These are phyloP conservation scores for Telopea speciosissima DNA, from an alignment of 177 flowering plant genomes.

Conservation along the genomic window DNA sequence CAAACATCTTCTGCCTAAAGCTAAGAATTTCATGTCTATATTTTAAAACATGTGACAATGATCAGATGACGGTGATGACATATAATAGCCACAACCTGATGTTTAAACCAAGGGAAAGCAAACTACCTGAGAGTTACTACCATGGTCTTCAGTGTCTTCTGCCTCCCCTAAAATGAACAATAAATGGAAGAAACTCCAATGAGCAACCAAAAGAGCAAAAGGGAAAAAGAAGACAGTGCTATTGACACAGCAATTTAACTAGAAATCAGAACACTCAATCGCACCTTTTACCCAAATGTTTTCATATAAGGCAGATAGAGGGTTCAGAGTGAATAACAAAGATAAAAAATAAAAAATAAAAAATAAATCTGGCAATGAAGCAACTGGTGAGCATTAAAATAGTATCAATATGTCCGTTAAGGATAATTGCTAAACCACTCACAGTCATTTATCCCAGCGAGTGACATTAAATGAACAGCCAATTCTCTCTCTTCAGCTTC, in stretches of 20 bases:
- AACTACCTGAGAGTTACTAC: slow-evolving; percentile 51
- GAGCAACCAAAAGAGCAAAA: background rate
- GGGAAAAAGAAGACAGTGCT: background rate
- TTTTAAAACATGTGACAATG: background rate
- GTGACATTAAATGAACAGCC: slow-evolving; percentile 65
- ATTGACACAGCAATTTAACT: background rate
- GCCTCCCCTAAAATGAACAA: slow-evolving; percentile 29
- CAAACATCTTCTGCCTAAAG: background rate
- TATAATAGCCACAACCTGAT: background rate
- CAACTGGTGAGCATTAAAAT: too few relatives aligned
- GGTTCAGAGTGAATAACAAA: too few relatives aligned
- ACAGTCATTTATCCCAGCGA: slow-evolving; percentile 71
- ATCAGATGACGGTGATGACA: background rate
- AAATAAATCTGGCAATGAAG: too few relatives aligned
- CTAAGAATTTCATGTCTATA: background rate
- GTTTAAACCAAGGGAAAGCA: background rate
- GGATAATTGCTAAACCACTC: slow-evolving; percentile 18
- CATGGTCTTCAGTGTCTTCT: slow-evolving; percentile 41
- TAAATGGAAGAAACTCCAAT: background rate
- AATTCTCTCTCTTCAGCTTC: slow-evolving; percentile 86
- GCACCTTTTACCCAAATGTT: too few relatives aligned
- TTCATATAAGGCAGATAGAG: too few relatives aligned
- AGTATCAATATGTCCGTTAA: too few relatives aligned
- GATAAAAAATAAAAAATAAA: too few relatives aligned
- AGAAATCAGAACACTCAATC: too few relatives aligned